phyloP scores from a whole-genome alignment of 257 asterid species.

The Paulownia fortunei region DNA sequence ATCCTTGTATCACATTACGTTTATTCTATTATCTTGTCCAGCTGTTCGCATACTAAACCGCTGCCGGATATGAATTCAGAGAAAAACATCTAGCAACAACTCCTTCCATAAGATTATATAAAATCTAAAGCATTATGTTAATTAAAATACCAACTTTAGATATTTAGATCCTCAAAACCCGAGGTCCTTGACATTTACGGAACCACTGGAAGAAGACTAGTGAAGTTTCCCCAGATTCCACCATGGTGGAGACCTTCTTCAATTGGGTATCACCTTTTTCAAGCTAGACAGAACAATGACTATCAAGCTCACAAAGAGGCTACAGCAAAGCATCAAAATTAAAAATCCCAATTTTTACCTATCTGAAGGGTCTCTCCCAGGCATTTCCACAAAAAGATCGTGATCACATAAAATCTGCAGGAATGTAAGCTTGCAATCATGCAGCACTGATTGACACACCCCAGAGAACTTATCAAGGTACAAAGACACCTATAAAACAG shows the following conservation, averaged over 20 bases:
- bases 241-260: conserved; percentile 13
- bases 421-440: conserved; percentile 97
- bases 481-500: conserved; percentile 80
- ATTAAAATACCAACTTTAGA: background rate
- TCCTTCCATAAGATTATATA: conserved; percentile 12
- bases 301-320: conserved; percentile 27
- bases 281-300: conserved; percentile 14
- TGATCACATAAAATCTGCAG: conserved; percentile 96
- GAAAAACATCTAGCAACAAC: conserved; percentile 3
- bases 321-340: conserved; percentile 14
- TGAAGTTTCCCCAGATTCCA: background rate
- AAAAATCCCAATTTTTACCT: conserved; percentile 53
- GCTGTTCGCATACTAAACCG: conserved; percentile 5
- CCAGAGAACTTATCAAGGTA: conserved; percentile 99
- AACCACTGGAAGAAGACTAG: conserved; percentile 18
- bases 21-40: background rate
- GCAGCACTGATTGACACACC: conserved; percentile 91
- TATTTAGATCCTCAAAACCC: conserved; percentile 17
- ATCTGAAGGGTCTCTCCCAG: conserved; percentile 99
- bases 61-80: background rate
- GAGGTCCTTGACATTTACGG: conserved; percentile 12
- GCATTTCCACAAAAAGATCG: conserved; percentile 99
- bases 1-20: conserved; percentile 1
- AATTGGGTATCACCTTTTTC: conserved; percentile 9
- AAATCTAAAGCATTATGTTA: background rate